Evolutionary conservation across 352 stramenopile genomes (phyloP).

Genomic region (Phytophthora constricta): DNA sequence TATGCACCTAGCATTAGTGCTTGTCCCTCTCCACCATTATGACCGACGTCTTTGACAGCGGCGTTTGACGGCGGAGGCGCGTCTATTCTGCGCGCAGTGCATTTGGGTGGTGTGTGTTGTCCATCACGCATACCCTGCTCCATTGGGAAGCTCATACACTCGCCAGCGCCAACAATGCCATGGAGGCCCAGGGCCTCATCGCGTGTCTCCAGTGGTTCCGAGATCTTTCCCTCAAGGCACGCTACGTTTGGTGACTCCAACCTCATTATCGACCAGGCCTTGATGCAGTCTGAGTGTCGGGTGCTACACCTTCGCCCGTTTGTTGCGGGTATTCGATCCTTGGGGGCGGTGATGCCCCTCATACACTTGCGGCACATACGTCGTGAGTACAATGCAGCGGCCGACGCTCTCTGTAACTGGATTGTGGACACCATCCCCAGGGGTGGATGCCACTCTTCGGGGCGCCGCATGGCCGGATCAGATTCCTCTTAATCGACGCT

Average conservation of each 20-base stretch:
- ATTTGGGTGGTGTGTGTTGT: conserved; percentile 38
- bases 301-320: too few species aligned
- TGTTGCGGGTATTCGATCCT: too few species aligned
- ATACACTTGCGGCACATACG: conserved; percentile 12
- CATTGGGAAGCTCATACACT: conserved; percentile 19
- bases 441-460: too few species aligned
- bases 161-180: conserved; percentile 19
- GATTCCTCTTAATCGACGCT: background rate
- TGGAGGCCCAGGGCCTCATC: conserved; percentile 39
- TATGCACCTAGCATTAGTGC: too few species aligned
- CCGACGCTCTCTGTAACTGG: conserved; percentile 27
- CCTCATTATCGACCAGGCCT: conserved; percentile 21
- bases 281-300: too few species aligned
- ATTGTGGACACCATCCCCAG: conserved; percentile 13
- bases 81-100: too few species aligned
- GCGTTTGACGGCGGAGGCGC: conserved; percentile 7
- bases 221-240: conserved; percentile 13
- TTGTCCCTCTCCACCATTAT: too few species aligned
- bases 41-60: background rate
- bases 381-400: conserved; percentile 1
- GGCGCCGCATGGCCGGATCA: conserved; percentile 17
- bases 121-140: background rate
- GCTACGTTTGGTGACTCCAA: conserved; percentile 22
- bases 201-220: conserved; percentile 7
- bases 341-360: too few species aligned